Evolutionary conservation across 441 rosid genomes (phyloP).

Genomic region (Codiaeum variegatum): DNA sequence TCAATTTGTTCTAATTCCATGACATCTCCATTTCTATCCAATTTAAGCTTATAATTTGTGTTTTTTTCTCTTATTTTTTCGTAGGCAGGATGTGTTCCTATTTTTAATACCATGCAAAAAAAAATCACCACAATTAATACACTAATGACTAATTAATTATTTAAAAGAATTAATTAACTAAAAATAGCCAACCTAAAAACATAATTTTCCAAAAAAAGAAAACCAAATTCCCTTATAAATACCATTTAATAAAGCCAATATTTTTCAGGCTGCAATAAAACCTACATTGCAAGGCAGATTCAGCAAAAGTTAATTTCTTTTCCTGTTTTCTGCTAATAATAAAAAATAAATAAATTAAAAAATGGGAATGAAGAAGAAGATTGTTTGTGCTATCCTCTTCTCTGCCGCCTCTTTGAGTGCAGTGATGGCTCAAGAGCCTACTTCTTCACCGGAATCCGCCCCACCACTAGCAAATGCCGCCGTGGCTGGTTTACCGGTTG

Average conservation of each 20-base stretch:
- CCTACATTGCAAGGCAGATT: conserved; percentile 14
- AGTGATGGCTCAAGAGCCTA: conserved; percentile 40
- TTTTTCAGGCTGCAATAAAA: conserved; percentile 26
- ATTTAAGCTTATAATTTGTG: no score
- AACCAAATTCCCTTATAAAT: conserved; percentile 6
- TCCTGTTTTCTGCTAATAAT: not conserved
- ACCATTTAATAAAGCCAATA: not conserved
- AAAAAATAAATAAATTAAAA: not conserved
- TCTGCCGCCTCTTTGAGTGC: conserved; percentile 59
- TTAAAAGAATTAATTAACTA: not conserved
- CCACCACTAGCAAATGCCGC: conserved; percentile 40
- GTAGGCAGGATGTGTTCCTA: no score
- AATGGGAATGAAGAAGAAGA: conserved; percentile 79
- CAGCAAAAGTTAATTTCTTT: not conserved
- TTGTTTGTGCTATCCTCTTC: conserved; percentile 48
- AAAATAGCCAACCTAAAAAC: not conserved
- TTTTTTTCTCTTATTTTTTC: no score
- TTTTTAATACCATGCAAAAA: not conserved
- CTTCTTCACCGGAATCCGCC: conserved; percentile 34
- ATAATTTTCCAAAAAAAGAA: not conserved
- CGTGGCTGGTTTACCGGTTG: conserved; percentile 38
- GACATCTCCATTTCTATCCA: no score
- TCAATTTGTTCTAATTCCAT: no score
- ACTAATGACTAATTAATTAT: no score
- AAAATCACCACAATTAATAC: not conserved